Percentiles rank a stretch among this genome's conserved stretches.
These are phyloP conservation scores for Ophioceras dolichostomum DNA, from an alignment of 2,329 filamentous ascomycete species.

Conservation along the genomic window DNA sequence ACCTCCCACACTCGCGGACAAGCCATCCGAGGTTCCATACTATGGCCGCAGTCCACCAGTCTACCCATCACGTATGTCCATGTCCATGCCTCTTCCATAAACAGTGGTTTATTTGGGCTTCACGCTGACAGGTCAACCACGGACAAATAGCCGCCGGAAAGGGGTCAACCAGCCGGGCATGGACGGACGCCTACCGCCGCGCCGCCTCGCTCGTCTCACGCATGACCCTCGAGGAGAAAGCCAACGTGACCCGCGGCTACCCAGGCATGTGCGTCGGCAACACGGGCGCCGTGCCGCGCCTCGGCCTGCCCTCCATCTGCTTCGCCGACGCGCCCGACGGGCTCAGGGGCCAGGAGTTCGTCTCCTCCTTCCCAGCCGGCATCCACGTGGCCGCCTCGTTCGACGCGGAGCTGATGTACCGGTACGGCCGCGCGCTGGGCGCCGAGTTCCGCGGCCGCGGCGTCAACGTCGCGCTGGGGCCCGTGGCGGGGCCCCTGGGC, in stretches of 20 bases:
- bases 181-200: slow-evolving; percentile 21
- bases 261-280: slow-evolving; percentile 19
- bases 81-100: not conserved
- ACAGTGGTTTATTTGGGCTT: no score
- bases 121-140: not conserved
- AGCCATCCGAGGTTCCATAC: slow-evolving; percentile 16
- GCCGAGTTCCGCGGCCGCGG: slow-evolving; percentile 56
- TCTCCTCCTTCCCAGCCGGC: slow-evolving; percentile 48
- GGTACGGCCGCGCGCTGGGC: slow-evolving; percentile 55
- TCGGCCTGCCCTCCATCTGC: slow-evolving; percentile 29
- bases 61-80: slow-evolving; percentile 17
- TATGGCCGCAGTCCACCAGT: slow-evolving; percentile 21
- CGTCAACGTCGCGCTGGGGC: slow-evolving; percentile 56
- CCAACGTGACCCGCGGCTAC: slow-evolving; percentile 23
- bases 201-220: slow-evolving; percentile 21
- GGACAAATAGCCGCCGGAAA: slow-evolving; percentile 12
- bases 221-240: slow-evolving; percentile 26
- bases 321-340: slow-evolving; percentile 28
- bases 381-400: slow-evolving; percentile 60
- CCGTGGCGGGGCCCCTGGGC: slow-evolving; percentile 44
- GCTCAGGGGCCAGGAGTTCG: slow-evolving; percentile 19
- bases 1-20: no score
- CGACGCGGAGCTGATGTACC: slow-evolving; percentile 53
- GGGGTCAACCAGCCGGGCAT: slow-evolving; percentile 14
- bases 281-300: slow-evolving; percentile 19